A percentile compares a stretch with the other conserved stretches of the same genome.
These are phyloP conservation scores for Apium graveolens DNA, from an alignment of 129 eudicot species.

Conservation along the genomic window DNA sequence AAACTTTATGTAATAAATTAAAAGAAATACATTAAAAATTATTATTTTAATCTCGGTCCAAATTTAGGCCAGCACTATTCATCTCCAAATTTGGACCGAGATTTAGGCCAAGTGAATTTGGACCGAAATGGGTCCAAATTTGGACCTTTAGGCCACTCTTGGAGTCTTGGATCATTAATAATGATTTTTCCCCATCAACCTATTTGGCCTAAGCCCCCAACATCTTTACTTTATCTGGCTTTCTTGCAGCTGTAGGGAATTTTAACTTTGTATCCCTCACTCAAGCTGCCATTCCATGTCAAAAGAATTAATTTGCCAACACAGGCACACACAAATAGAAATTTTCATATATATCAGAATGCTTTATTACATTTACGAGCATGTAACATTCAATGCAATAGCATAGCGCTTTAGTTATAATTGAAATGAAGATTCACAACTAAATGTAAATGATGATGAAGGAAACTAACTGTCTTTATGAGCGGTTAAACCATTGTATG, in stretches of 20 bases:
- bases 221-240: slow-evolving; percentile 44
- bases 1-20: too few relatives aligned
- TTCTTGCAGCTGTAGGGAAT: slow-evolving; percentile 64
- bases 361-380: not conserved
- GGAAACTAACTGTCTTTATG: not conserved
- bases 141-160: too few relatives aligned
- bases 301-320: slow-evolving; percentile 36
- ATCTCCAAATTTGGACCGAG: too few relatives aligned
- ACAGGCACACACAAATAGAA: slow-evolving; percentile 1
- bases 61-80: too few relatives aligned
- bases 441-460: not conserved
- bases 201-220: too few relatives aligned
- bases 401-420: not conserved
- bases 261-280: not conserved
- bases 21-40: too few relatives aligned
- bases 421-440: too few relatives aligned
- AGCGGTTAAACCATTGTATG: not conserved
- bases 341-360: not conserved
- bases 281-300: not conserved
- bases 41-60: too few relatives aligned
- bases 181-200: too few relatives aligned
- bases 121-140: too few relatives aligned
- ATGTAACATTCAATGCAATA: not conserved
- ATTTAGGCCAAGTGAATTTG: too few relatives aligned
- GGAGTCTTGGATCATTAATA: too few relatives aligned